phyloP scores from a whole-genome alignment of 768 basidiomycete species.

The Boletus huronensis region DNA sequence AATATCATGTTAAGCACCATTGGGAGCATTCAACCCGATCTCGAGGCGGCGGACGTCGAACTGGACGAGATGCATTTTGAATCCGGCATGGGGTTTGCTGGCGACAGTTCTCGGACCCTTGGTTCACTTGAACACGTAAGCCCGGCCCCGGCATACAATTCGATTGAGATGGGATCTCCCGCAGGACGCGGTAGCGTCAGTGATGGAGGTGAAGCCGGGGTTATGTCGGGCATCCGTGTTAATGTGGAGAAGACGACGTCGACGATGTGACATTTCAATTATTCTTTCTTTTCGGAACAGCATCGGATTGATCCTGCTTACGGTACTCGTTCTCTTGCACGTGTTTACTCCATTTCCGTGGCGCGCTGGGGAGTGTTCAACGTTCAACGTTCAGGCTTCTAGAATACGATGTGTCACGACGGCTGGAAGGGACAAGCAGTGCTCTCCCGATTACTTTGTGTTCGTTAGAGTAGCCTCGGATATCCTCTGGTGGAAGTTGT shows the following conservation, averaged over 20 bases:
- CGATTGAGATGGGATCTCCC: slow-evolving; percentile 39
- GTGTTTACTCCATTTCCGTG: slow-evolving; percentile 7
- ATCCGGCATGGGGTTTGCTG: slow-evolving; percentile 50
- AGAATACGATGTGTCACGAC: slow-evolving; percentile 18
- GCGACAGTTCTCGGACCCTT: slow-evolving; percentile 37
- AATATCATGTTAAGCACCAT: slow-evolving; percentile 63
- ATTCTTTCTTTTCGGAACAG: slow-evolving; percentile 22
- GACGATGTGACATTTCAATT: slow-evolving; percentile 36
- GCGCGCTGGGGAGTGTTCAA: slow-evolving; percentile 8
- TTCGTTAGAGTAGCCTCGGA: slow-evolving; percentile 4
- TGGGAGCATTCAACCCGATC: slow-evolving; percentile 53
- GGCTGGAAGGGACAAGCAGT: slow-evolving; percentile 13
- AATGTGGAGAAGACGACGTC: slow-evolving; percentile 60
- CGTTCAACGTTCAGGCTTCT: no score
- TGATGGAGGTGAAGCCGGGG: slow-evolving; percentile 22
- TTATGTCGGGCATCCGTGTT: slow-evolving; percentile 47
- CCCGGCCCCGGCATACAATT: slow-evolving; percentile 49
- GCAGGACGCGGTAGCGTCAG: slow-evolving; percentile 15
- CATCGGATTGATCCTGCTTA: slow-evolving; percentile 27
- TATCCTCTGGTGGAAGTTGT: background rate
- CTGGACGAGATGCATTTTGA: slow-evolving; percentile 52
- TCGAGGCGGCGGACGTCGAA: slow-evolving; percentile 53
- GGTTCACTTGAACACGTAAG: slow-evolving; percentile 33
- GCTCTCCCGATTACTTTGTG: slow-evolving; percentile 10
- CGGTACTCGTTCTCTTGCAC: slow-evolving; percentile 22